Base-by-base conservation (phyloP, 2,329 filamentous ascomycete genomes). In the Paramyrothecium roridum region DNA sequence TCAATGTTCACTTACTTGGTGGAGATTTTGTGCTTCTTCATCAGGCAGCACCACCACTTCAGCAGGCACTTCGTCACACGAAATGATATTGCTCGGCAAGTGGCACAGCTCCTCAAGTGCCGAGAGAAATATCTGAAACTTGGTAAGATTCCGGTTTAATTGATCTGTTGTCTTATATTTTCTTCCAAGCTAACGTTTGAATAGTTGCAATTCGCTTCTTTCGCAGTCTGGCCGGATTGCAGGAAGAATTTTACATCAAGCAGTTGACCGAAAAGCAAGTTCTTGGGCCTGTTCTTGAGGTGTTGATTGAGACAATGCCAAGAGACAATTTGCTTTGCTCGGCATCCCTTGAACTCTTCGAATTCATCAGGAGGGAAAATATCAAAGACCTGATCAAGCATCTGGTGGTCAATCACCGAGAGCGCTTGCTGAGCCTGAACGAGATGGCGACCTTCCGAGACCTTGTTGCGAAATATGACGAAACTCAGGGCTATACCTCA, bases 271-370 rank as follows among this genome's bases (percentile, higher is more conserved):
- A 92, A 62, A 89, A 93, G 68, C 85, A 87, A 57, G 85, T 95
- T 0, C 86, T 98, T 56, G 90, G 89, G 45, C 89, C 92, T 1
- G 90, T 98, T 34, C 78, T 99, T 16, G 85, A 95, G 61, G 87
- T 97, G 40, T 82, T 98, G 34, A 83, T 89, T 54, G 85, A 90
- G 61, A 95, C 91, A 0, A 89, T 97, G 83, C 91, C 93, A 1
- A 85, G 92, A 46, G 93, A 99, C 71, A 98, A 97, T 63, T 80
- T 99, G 3, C 80, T 98, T 33, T 96, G 95, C 70, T 98, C 93
- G 1, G 93, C 93, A 10, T 96, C 91, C 64, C 80, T 98, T 11
- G 95, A 99, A 67, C 83, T 99, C 47, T 98, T 99, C 61, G 92
- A 96, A 65, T 92, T 88, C 66, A 90, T 98, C 65, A 91, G 88